Percentiles rank a stretch among this genome's conserved stretches.
phyloP scores from a whole-genome alignment of 306 rosid genomes.

The Notholithocarpus densiflorus region DNA sequence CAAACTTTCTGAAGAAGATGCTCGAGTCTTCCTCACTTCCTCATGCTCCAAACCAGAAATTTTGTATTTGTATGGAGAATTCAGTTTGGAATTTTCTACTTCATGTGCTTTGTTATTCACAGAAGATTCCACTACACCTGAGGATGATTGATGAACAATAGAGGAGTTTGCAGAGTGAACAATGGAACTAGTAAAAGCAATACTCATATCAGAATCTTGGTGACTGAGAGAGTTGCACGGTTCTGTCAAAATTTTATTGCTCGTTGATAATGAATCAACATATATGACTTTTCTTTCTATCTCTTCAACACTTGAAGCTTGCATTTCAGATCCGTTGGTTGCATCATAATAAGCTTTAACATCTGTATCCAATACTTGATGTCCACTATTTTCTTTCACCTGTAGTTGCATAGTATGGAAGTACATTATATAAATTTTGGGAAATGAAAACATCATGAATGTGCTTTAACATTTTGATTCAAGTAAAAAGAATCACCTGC shows the following conservation, averaged over 20 bases:
- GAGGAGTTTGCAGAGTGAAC: conserved; percentile 27
- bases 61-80: background rate
- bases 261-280: conserved; percentile 21
- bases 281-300: conserved; percentile 12
- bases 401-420: conserved; percentile 8
- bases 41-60: conserved; percentile 12
- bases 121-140: conserved; percentile 22
- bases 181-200: conserved; percentile 26
- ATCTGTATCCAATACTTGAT: conserved; percentile 23
- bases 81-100: conserved; percentile 9
- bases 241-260: background rate
- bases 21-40: conserved; percentile 7
- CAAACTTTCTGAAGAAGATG: conserved; percentile 33
- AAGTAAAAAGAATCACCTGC: conserved; percentile 36
- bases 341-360: conserved; percentile 17
- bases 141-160: conserved; percentile 28
- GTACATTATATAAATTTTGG: background rate
- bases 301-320: conserved; percentile 32
- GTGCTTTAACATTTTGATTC: background rate
- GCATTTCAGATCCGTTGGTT: conserved; percentile 26
- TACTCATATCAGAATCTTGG: background rate
- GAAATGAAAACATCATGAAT: background rate
- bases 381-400: conserved; percentile 35
- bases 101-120: conserved; percentile 15
- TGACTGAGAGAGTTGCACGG: conserved; percentile 5